Base-by-base conservation (phyloP, 2,329 filamentous ascomycete species). In the Talaromyces sp. region DNA sequence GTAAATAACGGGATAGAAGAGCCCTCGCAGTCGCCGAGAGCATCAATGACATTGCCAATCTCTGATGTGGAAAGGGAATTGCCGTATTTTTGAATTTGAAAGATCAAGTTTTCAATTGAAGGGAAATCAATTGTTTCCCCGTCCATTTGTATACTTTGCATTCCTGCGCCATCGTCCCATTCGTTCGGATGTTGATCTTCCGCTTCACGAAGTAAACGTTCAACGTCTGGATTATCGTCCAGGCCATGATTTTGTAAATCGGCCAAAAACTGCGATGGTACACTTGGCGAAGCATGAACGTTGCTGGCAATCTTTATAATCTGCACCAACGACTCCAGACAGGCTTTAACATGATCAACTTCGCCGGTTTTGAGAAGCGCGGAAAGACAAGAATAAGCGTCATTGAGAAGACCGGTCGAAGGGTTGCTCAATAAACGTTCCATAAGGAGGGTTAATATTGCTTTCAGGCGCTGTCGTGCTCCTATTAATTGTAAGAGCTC, bases 21-120 rank as follows among this genome's bases (percentile, higher is more conserved):
- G 1, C 74, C 74, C 43, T 75, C 72, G 52, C 70, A 64, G 27
- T 77, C 73, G 56, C 76, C 66, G 31, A 77, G 64, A 38, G 73
- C 38, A 50, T 73, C 63, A 13, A 67, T 68, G 38, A 76, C 64
- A 11, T 50, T 62, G 14, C 63, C 64, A 27, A 76, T 63, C 10
- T 71, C 64, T 14, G 59, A 52, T 19, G 43, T 56, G 21, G 70
- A 75, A 55, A 68, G 71, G 17, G 74, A 75, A 53, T 65, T 70
- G 29, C 71, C 71, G 35, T 66, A 61, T n/a, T 62, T 63, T 21
- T 60, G 49, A n/a, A 75, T 68, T 41, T 70, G 68, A 11, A 66
- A 55, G 56, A 68, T 60, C 27, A 75, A 59, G 46, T 70, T 70
- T 27, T 63, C 55, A 17, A 53, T 58, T 55, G 66, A 67, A 7